These are phyloP conservation scores for Zarea fungicola DNA, from an alignment of 2,329 filamentous ascomycete genomes.

Conservation along the genomic window DNA sequence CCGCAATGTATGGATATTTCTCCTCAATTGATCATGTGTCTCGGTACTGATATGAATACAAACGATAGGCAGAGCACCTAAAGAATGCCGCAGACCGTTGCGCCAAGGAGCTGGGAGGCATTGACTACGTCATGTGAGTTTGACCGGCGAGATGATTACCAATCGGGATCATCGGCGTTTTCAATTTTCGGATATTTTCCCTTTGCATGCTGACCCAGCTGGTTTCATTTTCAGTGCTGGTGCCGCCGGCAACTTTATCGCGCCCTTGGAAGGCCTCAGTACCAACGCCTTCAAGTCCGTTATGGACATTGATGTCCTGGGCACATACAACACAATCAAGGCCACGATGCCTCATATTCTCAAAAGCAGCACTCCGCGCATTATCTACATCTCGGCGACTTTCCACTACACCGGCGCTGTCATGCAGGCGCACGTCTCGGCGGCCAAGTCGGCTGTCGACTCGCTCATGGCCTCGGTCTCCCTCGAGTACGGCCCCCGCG, in stretches of 20 bases:
- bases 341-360: constrained; percentile 79
- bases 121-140: constrained; percentile 86
- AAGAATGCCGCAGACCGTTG: constrained; percentile 73
- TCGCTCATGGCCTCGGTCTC: constrained; percentile 73
- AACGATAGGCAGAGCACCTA: constrained; percentile 52
- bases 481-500: constrained; percentile 84
- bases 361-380: constrained; percentile 69
- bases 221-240: constrained; percentile 68
- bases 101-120: constrained; percentile 73
- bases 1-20: constrained; percentile 48
- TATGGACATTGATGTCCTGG: constrained; percentile 92
- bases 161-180: neutral
- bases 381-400: constrained; percentile 85
- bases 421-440: constrained; percentile 82
- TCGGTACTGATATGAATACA: neutral
- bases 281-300: constrained; percentile 92
- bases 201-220: neutral
- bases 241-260: constrained; percentile 92
- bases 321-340: constrained; percentile 92
- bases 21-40: too few relatives aligned
- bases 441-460: constrained; percentile 88
- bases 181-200: too few relatives aligned
- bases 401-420: constrained; percentile 86
- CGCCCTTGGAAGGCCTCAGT: constrained; percentile 74
- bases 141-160: too few relatives aligned